A percentile compares a stretch with the other conserved stretches of the same genome.
These are phyloP conservation scores for Fraxinus excelsior DNA, from an alignment of 257 asterid species.

Conservation along the genomic window DNA sequence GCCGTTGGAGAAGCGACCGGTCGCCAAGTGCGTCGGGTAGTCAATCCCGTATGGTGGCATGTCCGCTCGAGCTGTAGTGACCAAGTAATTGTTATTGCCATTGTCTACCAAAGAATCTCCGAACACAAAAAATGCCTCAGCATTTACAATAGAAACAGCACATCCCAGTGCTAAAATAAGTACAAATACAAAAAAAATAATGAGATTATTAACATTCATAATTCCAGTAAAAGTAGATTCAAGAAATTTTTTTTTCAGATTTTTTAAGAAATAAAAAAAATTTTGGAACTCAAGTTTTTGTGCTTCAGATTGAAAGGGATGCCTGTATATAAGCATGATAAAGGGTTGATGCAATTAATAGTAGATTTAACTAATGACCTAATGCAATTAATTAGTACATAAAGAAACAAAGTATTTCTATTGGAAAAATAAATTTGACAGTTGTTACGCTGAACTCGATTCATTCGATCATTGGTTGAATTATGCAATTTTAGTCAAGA, in stretches of 20 bases:
- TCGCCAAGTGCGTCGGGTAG: slow-evolving; percentile 62
- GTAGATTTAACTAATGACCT: background rate
- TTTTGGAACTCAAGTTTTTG: background rate
- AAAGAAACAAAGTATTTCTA: background rate
- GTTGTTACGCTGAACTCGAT: slow-evolving; percentile 28
- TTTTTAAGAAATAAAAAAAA: background rate
- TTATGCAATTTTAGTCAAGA: slow-evolving; percentile 21
- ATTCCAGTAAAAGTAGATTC: background rate
- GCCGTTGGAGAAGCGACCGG: slow-evolving; percentile 84
- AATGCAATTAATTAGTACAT: background rate
- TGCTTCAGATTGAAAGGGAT: slow-evolving; percentile 29
- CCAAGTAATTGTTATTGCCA: slow-evolving; percentile 71
- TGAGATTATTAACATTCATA: slow-evolving; percentile 20
- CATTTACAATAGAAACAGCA: slow-evolving; percentile 23
- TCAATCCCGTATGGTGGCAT: slow-evolving; percentile 80
- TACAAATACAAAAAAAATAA: slow-evolving; percentile 9
- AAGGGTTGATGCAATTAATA: slow-evolving; percentile 34
- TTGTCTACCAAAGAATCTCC: slow-evolving; percentile 80
- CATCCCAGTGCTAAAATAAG: slow-evolving; percentile 18
- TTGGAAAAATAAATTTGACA: slow-evolving; percentile 32
- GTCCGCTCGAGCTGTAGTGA: slow-evolving; percentile 75
- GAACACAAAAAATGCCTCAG: slow-evolving; percentile 64
- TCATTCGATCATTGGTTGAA: slow-evolving; percentile 29
- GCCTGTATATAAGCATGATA: slow-evolving; percentile 34
- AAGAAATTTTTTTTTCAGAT: background rate